Evolutionary conservation across 2,329 filamentous ascomycete genomes (phyloP).

Genomic region (Rhytidhysteron rufulum): DNA sequence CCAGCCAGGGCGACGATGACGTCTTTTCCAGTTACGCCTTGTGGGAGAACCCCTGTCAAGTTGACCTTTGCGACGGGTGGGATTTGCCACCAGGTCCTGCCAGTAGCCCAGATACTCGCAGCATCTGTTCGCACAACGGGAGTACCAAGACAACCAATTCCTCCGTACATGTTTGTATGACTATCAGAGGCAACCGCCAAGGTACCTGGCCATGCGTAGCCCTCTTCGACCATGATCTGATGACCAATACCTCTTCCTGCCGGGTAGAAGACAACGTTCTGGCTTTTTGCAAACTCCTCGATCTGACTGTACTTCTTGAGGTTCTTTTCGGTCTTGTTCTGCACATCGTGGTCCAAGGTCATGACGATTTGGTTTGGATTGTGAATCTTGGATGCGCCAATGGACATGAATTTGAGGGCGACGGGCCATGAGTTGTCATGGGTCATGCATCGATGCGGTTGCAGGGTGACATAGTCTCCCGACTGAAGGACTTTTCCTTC

Average conservation of each 20-base stretch:
- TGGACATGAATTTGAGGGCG: slow-evolving; percentile 75
- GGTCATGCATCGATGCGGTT: slow-evolving; percentile 73
- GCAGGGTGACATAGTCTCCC: slow-evolving; percentile 80
- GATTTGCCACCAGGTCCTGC: slow-evolving; percentile 82
- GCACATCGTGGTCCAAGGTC: slow-evolving; percentile 83
- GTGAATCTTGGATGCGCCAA: slow-evolving; percentile 71
- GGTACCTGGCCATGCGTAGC: slow-evolving; percentile 80
- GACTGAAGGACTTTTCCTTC: slow-evolving; percentile 69
- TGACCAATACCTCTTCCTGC: slow-evolving; percentile 82
- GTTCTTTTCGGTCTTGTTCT: slow-evolving; percentile 75
- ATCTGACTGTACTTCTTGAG: slow-evolving; percentile 80
- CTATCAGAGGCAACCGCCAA: slow-evolving; percentile 74
- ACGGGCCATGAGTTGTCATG: slow-evolving; percentile 83
- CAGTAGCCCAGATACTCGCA: slow-evolving; percentile 79
- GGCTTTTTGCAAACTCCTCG: slow-evolving; percentile 72
- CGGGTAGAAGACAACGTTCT: slow-evolving; percentile 74
- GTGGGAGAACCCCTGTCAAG: slow-evolving; percentile 69
- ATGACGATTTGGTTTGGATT: slow-evolving; percentile 73
- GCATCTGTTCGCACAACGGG: slow-evolving; percentile 85
- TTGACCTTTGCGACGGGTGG: slow-evolving; percentile 80
- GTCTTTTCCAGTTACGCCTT: slow-evolving; percentile 87
- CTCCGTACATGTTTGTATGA: slow-evolving; percentile 82
- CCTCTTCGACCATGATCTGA: slow-evolving; percentile 87
- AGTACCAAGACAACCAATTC: slow-evolving; percentile 71
- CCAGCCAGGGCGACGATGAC: slow-evolving; percentile 87